A percentile compares a stretch with the other conserved stretches of the same genome.
Evolutionary conservation across 768 basidiomycete genomes (phyloP).

Genomic region (Podaxis carcinomalis): DNA sequence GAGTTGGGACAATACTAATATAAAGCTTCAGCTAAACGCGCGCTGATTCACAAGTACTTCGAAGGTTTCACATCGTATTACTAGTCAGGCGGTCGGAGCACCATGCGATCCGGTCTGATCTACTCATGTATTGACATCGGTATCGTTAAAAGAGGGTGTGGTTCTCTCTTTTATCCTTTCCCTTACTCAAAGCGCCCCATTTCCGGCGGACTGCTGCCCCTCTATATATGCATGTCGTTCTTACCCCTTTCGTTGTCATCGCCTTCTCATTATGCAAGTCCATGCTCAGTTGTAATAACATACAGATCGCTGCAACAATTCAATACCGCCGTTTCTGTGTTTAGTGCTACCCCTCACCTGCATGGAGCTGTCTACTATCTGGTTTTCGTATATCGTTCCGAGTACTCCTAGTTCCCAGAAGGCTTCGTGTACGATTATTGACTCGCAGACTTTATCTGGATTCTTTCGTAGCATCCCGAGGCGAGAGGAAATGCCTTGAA

Average conservation of each 20-base stretch:
- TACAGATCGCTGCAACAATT: not conserved
- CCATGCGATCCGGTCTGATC: not conserved
- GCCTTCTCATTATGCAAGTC: not conserved
- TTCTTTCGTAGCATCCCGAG: no score
- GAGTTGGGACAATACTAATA: conserved; percentile 39
- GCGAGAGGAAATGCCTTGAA: no score
- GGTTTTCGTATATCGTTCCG: no score
- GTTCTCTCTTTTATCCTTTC: not conserved
- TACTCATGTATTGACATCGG: not conserved
- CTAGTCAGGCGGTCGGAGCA: not conserved
- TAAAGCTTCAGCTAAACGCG: conserved; percentile 46
- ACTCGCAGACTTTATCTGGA: no score
- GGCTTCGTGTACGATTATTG: no score
- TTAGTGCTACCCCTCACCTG: not conserved
- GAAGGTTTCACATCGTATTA: not conserved
- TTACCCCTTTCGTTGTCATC: not conserved
- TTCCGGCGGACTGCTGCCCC: not conserved
- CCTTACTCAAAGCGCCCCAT: not conserved
- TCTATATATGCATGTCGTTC: not conserved
- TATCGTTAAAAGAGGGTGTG: not conserved
- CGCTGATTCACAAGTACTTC: conserved; percentile 43
- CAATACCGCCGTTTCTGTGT: not conserved
- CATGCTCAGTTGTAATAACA: not conserved
- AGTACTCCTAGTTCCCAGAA: no score
- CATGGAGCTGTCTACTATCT: not conserved